A percentile compares a stretch with the other conserved stretches of the same genome.
Conservation (phyloP, 768 basidiomycete genomes). For the Clavaria fumosa region DNA sequence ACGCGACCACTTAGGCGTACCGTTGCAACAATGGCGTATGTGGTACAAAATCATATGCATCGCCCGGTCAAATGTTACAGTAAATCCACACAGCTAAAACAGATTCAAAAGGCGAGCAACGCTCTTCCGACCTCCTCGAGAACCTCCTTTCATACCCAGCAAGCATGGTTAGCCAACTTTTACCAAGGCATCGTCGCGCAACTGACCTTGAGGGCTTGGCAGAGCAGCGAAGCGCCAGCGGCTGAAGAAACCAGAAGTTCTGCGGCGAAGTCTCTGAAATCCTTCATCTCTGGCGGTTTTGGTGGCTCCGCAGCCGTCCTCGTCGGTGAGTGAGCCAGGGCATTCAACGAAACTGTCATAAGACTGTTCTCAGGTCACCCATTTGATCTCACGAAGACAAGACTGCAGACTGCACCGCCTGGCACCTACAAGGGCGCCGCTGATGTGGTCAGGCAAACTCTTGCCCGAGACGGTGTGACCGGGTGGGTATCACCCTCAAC, state of each 20-base stretch:
- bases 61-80: too few species aligned
- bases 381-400: constrained; percentile 94
- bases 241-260: constrained; percentile 23
- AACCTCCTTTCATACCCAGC: too few species aligned
- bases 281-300: constrained; percentile 87
- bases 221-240: constrained; percentile 23
- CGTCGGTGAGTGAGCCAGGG: constrained; percentile 48
- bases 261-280: constrained; percentile 43
- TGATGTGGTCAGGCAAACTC: constrained; percentile 82
- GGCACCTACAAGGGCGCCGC: constrained; percentile 85
- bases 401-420: constrained; percentile 81
- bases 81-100: too few species aligned
- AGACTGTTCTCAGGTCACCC: constrained; percentile 58
- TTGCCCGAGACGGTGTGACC: constrained; percentile 79
- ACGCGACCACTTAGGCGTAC: too few species aligned
- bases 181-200: background rate
- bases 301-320: constrained; percentile 81
- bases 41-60: too few species aligned
- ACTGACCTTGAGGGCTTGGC: too few species aligned
- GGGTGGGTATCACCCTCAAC: constrained; percentile 40
- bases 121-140: too few species aligned
- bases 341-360: background rate
- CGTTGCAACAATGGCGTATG: too few species aligned
- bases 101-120: too few species aligned
- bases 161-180: background rate